These are phyloP conservation scores for Psilocybe cyanescens DNA, from an alignment of 768 basidiomycete species.

Conservation along the genomic window DNA sequence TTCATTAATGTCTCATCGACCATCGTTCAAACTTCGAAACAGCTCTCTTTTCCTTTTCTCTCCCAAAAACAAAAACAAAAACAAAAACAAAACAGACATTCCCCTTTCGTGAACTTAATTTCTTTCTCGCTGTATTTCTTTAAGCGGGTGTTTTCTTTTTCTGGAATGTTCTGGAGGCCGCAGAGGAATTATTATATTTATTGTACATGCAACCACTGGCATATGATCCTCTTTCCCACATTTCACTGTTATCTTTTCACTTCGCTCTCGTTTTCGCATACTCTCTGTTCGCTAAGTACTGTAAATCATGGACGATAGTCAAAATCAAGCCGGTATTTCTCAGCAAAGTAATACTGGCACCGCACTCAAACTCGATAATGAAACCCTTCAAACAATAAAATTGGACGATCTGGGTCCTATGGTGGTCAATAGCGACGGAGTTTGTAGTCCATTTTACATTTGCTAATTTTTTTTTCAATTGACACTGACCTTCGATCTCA, in stretches of 20 bases:
- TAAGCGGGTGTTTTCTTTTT: background rate
- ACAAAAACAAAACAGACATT: too few species aligned
- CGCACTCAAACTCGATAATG: background rate
- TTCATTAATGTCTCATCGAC: too few species aligned
- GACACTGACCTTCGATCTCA: background rate
- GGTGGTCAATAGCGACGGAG: constrained; percentile 71
- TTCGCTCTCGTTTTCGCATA: background rate
- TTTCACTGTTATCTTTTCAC: constrained; percentile 2
- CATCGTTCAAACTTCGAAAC: background rate
- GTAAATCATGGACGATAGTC: constrained; percentile 9
- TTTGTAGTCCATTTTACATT: constrained; percentile 31
- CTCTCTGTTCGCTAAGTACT: background rate
- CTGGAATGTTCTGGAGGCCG: constrained; percentile 6
- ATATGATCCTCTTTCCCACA: background rate
- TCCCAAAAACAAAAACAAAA: background rate
- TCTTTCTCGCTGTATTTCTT: constrained; percentile 2
- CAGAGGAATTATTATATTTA: background rate
- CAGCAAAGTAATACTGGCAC: too few species aligned
- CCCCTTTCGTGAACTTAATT: background rate
- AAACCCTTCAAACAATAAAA: constrained; percentile 36
- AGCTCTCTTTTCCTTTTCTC: background rate
- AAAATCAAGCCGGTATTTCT: background rate
- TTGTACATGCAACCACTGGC: background rate
- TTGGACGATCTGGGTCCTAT: constrained; percentile 67
- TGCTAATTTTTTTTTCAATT: background rate